Evolutionary conservation across 441 rosid genomes (phyloP).

Genomic region (Pelargonium hybrid): DNA sequence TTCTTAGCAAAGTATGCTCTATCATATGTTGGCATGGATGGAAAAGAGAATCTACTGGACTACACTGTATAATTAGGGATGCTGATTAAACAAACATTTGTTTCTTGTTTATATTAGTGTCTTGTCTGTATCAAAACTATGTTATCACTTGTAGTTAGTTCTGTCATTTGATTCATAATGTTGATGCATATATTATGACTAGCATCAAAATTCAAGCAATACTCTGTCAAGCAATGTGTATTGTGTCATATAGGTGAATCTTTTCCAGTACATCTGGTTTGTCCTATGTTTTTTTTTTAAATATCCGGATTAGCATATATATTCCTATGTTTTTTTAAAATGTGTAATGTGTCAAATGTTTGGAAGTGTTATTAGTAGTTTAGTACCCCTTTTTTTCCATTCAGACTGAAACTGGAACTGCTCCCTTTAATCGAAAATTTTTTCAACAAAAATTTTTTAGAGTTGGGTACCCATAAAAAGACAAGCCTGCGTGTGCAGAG

Average conservation of each 20-base stretch:
- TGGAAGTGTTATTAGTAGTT: too few relatives aligned
- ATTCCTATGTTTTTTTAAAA: background rate
- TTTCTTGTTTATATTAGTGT: background rate
- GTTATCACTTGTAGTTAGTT: background rate
- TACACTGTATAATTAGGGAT: background rate
- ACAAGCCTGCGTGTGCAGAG: background rate
- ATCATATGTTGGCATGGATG: background rate
- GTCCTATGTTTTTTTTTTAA: background rate
- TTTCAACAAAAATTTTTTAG: too few relatives aligned
- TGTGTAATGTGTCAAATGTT: too few relatives aligned
- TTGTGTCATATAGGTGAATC: background rate
- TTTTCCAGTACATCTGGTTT: background rate
- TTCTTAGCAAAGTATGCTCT: background rate
- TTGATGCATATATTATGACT: background rate
- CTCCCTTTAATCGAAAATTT: background rate
- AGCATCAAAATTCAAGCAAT: background rate
- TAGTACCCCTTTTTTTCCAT: too few relatives aligned
- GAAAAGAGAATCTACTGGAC: background rate
- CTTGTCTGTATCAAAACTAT: background rate
- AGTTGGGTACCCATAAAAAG: too few relatives aligned
- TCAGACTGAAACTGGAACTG: too few relatives aligned
- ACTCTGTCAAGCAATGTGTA: background rate
- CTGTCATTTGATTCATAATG: background rate
- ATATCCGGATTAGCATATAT: background rate
- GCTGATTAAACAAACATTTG: background rate